A percentile compares a stretch with the other conserved stretches of the same genome.
Evolutionary conservation across 2,329 filamentous ascomycete genomes (phyloP).

Genomic region (Apiospora koreana): DNA sequence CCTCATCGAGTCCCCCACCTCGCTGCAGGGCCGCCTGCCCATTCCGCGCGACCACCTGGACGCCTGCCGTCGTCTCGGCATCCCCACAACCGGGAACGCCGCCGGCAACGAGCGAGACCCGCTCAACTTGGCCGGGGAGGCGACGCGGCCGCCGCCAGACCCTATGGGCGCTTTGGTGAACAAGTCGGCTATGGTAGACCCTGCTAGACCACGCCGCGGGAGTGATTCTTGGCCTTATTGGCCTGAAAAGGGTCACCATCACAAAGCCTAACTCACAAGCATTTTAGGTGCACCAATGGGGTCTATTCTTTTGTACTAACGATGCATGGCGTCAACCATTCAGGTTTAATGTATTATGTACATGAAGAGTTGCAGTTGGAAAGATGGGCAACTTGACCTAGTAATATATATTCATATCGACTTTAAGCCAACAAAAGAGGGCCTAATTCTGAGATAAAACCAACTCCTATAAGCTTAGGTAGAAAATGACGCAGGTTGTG

Average conservation of each 20-base stretch:
- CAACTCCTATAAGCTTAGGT: too few species aligned
- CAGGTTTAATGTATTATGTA: too few species aligned
- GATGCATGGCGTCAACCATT: too few species aligned
- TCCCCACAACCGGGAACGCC: slow-evolving; percentile 67
- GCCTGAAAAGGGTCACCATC: not conserved
- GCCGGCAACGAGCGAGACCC: slow-evolving; percentile 68
- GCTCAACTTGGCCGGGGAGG: slow-evolving; percentile 64
- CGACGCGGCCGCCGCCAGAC: slow-evolving; percentile 53
- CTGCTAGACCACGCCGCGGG: not conserved
- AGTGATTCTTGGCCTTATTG: not conserved
- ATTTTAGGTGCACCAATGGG: not conserved
- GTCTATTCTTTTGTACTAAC: too few species aligned
- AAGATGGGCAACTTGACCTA: too few species aligned
- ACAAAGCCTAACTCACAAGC: not conserved
- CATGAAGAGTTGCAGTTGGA: too few species aligned
- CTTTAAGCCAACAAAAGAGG: too few species aligned
- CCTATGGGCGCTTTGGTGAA: slow-evolving; percentile 39
- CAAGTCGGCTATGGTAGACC: not conserved
- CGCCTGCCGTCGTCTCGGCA: slow-evolving; percentile 53
- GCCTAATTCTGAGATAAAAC: too few species aligned
- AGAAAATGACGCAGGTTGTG: too few species aligned
- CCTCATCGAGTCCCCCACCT: slow-evolving; percentile 62
- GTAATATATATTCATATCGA: too few species aligned
- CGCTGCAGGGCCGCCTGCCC: slow-evolving; percentile 60
- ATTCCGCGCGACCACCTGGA: slow-evolving; percentile 64